These are phyloP conservation scores for Trametes cinnabarina DNA, from an alignment of 768 basidiomycete genomes.

Conservation along the genomic window DNA sequence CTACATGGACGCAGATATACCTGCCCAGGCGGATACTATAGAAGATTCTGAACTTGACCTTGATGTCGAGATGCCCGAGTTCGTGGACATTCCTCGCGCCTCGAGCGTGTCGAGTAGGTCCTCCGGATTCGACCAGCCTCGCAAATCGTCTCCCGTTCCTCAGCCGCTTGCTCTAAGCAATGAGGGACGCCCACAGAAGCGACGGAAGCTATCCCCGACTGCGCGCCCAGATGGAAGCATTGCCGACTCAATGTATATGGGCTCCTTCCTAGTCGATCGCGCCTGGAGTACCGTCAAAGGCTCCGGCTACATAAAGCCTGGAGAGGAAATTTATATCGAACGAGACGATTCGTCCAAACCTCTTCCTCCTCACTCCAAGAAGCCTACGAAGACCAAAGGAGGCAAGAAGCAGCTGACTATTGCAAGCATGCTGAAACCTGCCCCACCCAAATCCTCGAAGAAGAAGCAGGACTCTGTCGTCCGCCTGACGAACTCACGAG, in stretches of 20 bases:
- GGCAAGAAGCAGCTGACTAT: slow-evolving; percentile 67
- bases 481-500: slow-evolving; percentile 59
- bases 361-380: slow-evolving; percentile 9
- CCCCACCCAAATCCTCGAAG: slow-evolving; percentile 44
- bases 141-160: slow-evolving; percentile 29
- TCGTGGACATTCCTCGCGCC: slow-evolving; percentile 28
- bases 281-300: slow-evolving; percentile 81
- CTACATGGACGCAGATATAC: not conserved
- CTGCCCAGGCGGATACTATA: not conserved
- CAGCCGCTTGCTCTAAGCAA: slow-evolving; percentile 1
- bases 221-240: not conserved
- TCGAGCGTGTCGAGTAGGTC: slow-evolving; percentile 42
- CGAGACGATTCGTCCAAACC: slow-evolving; percentile 47
- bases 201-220: slow-evolving; percentile 38
- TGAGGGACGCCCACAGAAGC: slow-evolving; percentile 44
- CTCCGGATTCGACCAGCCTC: slow-evolving; percentile 24
- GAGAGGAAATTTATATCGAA: slow-evolving; percentile 59
- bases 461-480: slow-evolving; percentile 69
- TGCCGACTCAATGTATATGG: slow-evolving; percentile 51
- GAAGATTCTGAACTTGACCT: slow-evolving; percentile 11
- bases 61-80: slow-evolving; percentile 28
- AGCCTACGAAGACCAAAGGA: slow-evolving; percentile 31
- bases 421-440: slow-evolving; percentile 62
- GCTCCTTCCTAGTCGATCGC: slow-evolving; percentile 65
- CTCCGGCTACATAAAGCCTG: slow-evolving; percentile 61